These are phyloP conservation scores for Grosmannia clavigera DNA, from an alignment of 2,329 filamentous ascomycete genomes.

Conservation along the genomic window DNA sequence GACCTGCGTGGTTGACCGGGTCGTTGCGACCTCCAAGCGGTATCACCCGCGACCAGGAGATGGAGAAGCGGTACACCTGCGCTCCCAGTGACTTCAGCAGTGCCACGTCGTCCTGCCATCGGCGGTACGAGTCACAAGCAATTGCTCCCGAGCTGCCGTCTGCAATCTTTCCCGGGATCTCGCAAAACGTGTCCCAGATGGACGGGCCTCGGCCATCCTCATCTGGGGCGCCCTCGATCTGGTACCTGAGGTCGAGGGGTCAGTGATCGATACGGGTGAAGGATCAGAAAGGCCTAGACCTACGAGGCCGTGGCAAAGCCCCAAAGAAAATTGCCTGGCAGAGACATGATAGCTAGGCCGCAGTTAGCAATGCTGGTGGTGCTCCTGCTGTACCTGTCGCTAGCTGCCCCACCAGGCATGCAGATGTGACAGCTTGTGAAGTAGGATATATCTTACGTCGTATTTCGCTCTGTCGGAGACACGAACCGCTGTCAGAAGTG, in stretches of 20 bases:
- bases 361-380: not conserved
- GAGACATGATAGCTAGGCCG: conserved; percentile 28
- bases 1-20: conserved; percentile 64
- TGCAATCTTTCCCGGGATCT: conserved; percentile 69
- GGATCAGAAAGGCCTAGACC: conserved; percentile 17
- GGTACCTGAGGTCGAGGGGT: conserved; percentile 47
- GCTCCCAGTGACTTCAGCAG: conserved; percentile 64
- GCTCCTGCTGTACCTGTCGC: too few relatives aligned
- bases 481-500: too few relatives aligned
- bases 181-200: conserved; percentile 87
- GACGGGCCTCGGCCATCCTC: conserved; percentile 69
- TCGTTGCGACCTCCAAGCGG: conserved; percentile 75
- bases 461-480: too few relatives aligned
- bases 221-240: conserved; percentile 67
- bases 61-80: conserved; percentile 69
- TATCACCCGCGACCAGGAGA: conserved; percentile 77
- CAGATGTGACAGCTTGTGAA: too few relatives aligned
- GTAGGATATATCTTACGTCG: too few relatives aligned
- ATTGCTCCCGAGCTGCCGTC: conserved; percentile 62
- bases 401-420: too few relatives aligned
- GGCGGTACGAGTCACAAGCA: conserved; percentile 81
- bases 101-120: conserved; percentile 62
- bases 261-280: not conserved
- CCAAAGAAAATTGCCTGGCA: conserved; percentile 63
- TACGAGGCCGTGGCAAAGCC: conserved; percentile 69